A percentile compares a stretch with the other conserved stretches of the same genome.
phyloP scores from a whole-genome alignment of 805 yeast species.

The Saccharomyces eubayanus region DNA sequence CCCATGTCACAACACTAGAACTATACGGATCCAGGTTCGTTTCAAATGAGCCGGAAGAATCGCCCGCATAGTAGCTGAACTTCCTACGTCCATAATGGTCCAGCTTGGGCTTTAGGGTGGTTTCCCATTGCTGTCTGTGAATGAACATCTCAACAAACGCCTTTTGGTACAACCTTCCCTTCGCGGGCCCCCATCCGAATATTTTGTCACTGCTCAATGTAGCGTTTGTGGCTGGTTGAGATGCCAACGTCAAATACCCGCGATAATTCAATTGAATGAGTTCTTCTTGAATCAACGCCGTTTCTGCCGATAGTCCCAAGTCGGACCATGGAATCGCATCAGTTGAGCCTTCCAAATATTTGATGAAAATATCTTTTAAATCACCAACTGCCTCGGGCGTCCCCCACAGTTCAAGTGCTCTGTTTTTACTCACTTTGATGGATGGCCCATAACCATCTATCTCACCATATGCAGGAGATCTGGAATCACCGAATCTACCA shows the following conservation, averaged over 20 bases:
- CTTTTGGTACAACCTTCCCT: slow-evolving; percentile 86
- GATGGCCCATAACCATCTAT: slow-evolving; percentile 96
- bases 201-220: slow-evolving; percentile 71
- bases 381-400: slow-evolving; percentile 54
- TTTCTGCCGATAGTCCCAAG: slow-evolving; percentile 75
- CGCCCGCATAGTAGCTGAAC: slow-evolving; percentile 71
- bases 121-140: slow-evolving; percentile 63
- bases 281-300: slow-evolving; percentile 87
- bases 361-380: slow-evolving; percentile 55
- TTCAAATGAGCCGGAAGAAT: slow-evolving; percentile 45
- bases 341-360: slow-evolving; percentile 65
- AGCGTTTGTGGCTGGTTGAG: slow-evolving; percentile 91
- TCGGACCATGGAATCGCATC: slow-evolving; percentile 90
- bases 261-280: slow-evolving; percentile 65
- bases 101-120: slow-evolving; percentile 44
- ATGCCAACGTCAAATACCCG: slow-evolving; percentile 80
- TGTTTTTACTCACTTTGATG: slow-evolving; percentile 60
- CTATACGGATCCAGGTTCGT: slow-evolving; percentile 49
- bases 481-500: slow-evolving; percentile 90
- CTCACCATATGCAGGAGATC: slow-evolving; percentile 96
- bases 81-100: slow-evolving; percentile 33
- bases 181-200: slow-evolving; percentile 95
- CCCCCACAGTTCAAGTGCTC: slow-evolving; percentile 75
- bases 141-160: slow-evolving; percentile 87
- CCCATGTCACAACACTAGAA: slow-evolving; percentile 93